Conservation (phyloP, 768 basidiomycete species). For the Amanita molliuscula region DNA sequence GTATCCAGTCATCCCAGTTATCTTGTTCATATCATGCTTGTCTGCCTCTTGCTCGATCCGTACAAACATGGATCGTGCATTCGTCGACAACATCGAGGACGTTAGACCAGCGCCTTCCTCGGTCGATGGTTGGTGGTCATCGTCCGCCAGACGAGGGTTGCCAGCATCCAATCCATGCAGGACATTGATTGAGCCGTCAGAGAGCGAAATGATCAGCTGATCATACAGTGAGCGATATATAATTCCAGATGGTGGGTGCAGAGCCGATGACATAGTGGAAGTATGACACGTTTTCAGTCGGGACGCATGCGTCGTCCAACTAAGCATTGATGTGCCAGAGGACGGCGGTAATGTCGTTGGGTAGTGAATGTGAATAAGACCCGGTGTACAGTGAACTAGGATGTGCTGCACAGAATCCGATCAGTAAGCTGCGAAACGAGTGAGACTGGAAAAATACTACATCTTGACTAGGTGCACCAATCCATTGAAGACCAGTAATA, state of each 20-base stretch:
- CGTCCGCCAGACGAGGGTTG: background rate
- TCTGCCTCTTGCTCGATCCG: constrained; percentile 33
- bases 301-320: constrained; percentile 18
- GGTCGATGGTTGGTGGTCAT: background rate
- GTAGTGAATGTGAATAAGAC: constrained; percentile 50
- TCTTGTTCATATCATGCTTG: constrained; percentile 44
- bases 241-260: constrained; percentile 52
- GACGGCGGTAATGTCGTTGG: constrained; percentile 14
- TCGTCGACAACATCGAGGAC: constrained; percentile 35
- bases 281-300: background rate
- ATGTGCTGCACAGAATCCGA: constrained; percentile 29
- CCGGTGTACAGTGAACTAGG: constrained; percentile 50
- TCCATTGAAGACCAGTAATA: constrained; percentile 49
- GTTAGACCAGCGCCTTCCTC: constrained; percentile 16
- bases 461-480: constrained; percentile 21
- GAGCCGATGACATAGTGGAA: constrained; percentile 33
- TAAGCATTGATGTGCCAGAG: constrained; percentile 28
- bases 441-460: constrained; percentile 24
- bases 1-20: constrained; percentile 33
- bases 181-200: constrained; percentile 64
- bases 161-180: constrained; percentile 37
- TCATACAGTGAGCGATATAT: constrained; percentile 42
- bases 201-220: constrained; percentile 43
- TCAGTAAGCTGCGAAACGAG: background rate
- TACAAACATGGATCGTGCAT: constrained; percentile 39